Evolutionary conservation across 768 basidiomycete genomes (phyloP).

Genomic region (Boletus patriciae): DNA sequence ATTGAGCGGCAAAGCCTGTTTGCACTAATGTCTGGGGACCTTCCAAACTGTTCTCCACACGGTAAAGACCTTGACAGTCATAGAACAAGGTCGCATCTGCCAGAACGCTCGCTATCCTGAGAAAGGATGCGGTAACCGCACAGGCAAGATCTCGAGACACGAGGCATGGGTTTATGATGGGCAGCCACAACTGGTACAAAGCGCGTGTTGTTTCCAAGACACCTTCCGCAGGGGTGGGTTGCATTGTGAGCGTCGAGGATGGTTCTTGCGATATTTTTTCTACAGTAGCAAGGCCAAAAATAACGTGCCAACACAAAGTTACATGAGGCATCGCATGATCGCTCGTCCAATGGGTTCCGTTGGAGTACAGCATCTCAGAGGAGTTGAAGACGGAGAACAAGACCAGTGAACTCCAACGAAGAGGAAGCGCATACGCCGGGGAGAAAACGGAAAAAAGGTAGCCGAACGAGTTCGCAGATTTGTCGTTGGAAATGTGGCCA

Average conservation of each 20-base stretch:
- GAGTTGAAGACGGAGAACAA: conserved; percentile 38
- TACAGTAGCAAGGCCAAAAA: conserved; percentile 42
- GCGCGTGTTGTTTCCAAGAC: conserved; percentile 31
- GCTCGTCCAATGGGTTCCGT: background rate
- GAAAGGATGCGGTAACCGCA: conserved; percentile 43
- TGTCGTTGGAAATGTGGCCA: background rate
- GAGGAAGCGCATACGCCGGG: conserved; percentile 28
- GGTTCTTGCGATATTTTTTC: conserved; percentile 28
- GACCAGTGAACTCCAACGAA: conserved; percentile 45
- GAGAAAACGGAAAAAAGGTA: conserved; percentile 28
- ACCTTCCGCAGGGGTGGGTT: background rate
- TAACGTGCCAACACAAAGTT: conserved; percentile 38
- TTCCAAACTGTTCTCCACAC: conserved; percentile 23
- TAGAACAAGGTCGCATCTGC: conserved; percentile 39
- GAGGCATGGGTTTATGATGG: conserved; percentile 16
- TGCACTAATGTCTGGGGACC: background rate
- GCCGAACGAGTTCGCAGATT: background rate
- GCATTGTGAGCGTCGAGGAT: background rate
- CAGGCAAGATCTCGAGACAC: conserved; percentile 34
- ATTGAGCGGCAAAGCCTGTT: conserved; percentile 22
- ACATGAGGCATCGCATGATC: conserved; percentile 6
- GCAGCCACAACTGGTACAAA: conserved; percentile 46
- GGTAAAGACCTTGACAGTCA: conserved; percentile 37
- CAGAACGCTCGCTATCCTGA: conserved; percentile 44
- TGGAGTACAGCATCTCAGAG: background rate